Evolutionary conservation across 2,329 filamentous ascomycete genomes (phyloP).

Genomic region (Chaetomiaceae sp.): DNA sequence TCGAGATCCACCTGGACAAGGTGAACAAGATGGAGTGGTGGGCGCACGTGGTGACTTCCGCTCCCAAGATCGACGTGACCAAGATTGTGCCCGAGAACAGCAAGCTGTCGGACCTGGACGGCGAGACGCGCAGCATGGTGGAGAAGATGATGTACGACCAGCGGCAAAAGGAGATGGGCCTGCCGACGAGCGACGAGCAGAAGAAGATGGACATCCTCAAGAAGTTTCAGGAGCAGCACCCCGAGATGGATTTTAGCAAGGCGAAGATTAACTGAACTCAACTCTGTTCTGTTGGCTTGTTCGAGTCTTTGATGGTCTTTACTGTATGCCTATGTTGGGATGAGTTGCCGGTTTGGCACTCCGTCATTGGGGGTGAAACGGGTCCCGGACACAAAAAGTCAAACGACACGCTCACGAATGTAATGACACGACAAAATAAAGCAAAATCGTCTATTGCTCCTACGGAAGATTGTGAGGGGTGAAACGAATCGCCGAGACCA

Average conservation of each 20-base stretch:
- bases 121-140: constrained; percentile 92
- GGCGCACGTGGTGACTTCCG: constrained; percentile 81
- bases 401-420: neutral
- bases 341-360: neutral
- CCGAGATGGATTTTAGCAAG: constrained; percentile 69
- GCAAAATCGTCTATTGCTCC: constrained; percentile 3
- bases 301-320: neutral
- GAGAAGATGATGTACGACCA: constrained; percentile 99
- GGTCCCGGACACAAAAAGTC: neutral
- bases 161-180: constrained; percentile 87
- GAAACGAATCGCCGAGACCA: constrained; percentile 61
- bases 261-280: constrained; percentile 55
- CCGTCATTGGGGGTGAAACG: too few relatives aligned
- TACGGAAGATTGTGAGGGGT: constrained; percentile 50
- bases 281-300: neutral
- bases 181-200: constrained; percentile 88
- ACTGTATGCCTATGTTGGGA: neutral
- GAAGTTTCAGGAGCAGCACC: constrained; percentile 81
- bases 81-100: constrained; percentile 94
- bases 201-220: constrained; percentile 90
- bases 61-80: constrained; percentile 88
- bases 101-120: constrained; percentile 87
- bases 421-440: neutral
- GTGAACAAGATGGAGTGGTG: constrained; percentile 98
- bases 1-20: constrained; percentile 86